phyloP scores from a whole-genome alignment of 179 eudicot species.

The Spergularia azorica region DNA sequence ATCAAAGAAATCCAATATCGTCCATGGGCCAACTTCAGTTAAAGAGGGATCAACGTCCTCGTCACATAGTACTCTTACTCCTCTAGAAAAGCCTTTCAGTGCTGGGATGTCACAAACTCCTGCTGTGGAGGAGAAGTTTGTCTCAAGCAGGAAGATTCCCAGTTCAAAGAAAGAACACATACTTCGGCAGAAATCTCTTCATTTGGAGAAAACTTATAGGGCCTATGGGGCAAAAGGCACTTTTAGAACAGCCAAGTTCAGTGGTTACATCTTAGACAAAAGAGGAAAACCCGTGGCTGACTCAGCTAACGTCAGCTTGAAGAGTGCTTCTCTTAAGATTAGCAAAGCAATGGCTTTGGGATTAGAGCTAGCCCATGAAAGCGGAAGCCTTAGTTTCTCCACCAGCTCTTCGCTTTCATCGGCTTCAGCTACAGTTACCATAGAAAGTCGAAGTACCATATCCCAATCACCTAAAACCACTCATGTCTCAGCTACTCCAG shows the following conservation, averaged over 20 bases:
- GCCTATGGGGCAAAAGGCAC: constrained; percentile 69
- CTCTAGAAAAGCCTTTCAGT: constrained; percentile 50
- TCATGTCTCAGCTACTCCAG: constrained; percentile 28
- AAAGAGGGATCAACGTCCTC: constrained; percentile 44
- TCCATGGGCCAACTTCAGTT: constrained; percentile 35
- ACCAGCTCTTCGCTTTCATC: constrained; percentile 37
- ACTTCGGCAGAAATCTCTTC: constrained; percentile 77
- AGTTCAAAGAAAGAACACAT: constrained; percentile 71
- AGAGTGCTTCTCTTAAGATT: constrained; percentile 57
- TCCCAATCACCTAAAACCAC: constrained; percentile 38
- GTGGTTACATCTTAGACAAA: constrained; percentile 74
- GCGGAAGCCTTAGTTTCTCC: constrained; percentile 37
- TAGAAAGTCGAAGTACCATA: constrained; percentile 26
- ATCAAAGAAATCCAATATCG: constrained; percentile 36
- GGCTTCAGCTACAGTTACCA: constrained; percentile 36
- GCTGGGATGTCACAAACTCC: constrained; percentile 48
- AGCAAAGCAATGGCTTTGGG: constrained; percentile 48
- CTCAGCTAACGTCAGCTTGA: constrained; percentile 55
- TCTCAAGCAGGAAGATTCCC: constrained; percentile 58
- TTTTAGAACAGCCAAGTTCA: constrained; percentile 59
- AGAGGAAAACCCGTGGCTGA: constrained; percentile 67
- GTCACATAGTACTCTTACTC: constrained; percentile 24
- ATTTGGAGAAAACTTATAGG: constrained; percentile 69
- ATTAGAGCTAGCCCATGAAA: constrained; percentile 46
- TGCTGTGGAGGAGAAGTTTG: constrained; percentile 52